phyloP scores from a whole-genome alignment of 345 rosid species.

The Adansonia digitata region DNA sequence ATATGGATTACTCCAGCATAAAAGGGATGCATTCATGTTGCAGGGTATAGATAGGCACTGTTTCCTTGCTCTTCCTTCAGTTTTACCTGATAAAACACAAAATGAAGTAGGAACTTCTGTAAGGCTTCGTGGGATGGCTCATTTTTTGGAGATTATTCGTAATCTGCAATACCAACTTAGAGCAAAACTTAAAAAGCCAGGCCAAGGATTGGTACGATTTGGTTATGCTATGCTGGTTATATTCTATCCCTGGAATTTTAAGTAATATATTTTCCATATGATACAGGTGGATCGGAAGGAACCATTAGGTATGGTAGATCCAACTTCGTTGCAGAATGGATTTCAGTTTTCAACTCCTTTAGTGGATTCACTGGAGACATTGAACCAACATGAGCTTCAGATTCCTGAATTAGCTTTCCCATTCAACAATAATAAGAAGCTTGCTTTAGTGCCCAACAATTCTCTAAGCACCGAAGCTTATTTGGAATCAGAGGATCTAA shows the following conservation, averaged over 20 bases:
- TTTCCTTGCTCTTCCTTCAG: slow-evolving; percentile 51
- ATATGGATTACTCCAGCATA: slow-evolving; percentile 60
- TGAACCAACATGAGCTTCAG: slow-evolving; percentile 29
- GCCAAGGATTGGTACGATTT: slow-evolving; percentile 55
- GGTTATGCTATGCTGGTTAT: slow-evolving; percentile 2
- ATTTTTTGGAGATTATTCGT: slow-evolving; percentile 76
- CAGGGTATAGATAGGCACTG: slow-evolving; percentile 29
- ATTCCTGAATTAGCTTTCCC: slow-evolving; percentile 21
- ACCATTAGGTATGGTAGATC: slow-evolving; percentile 37
- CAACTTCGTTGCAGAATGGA: slow-evolving; percentile 39
- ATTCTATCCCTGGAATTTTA: slow-evolving; percentile 19
- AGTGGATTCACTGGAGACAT: slow-evolving; percentile 37
- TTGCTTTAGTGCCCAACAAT: slow-evolving; percentile 52
- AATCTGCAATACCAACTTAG: slow-evolving; percentile 62
- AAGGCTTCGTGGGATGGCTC: slow-evolving; percentile 74
- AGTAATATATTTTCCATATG: slow-evolving; percentile 16
- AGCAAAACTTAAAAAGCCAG: slow-evolving; percentile 61
- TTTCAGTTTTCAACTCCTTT: slow-evolving; percentile 48
- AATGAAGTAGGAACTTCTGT: slow-evolving; percentile 37
- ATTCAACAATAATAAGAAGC: slow-evolving; percentile 32
- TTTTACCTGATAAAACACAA: slow-evolving; percentile 32
- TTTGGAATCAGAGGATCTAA: slow-evolving; percentile 37
- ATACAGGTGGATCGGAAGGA: slow-evolving; percentile 52
- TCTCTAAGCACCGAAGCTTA: slow-evolving; percentile 32
- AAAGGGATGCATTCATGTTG: slow-evolving; percentile 37